phyloP scores from a whole-genome alignment of 73 alveolate genomes.

The Paramecium sexaurelia region DNA sequence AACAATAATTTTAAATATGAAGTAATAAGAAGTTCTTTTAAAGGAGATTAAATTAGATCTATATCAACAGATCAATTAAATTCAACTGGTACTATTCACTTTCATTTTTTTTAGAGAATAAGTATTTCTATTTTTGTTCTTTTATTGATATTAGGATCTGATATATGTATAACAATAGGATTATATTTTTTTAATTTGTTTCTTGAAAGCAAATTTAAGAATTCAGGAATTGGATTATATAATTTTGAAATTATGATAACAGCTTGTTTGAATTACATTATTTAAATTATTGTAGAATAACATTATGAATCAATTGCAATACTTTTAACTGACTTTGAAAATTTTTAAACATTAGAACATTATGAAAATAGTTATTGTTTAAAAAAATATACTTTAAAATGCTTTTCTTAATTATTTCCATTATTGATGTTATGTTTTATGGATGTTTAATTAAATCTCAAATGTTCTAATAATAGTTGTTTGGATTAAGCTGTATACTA shows the following conservation, averaged over 20 bases:
- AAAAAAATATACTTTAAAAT: neutral
- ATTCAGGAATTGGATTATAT: neutral
- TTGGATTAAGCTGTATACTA: neutral
- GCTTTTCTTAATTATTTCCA: neutral
- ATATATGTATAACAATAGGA: neutral
- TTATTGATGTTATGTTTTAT: neutral
- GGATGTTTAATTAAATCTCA: neutral
- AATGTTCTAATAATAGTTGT: neutral
- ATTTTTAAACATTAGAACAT: neutral
- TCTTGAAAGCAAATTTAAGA: neutral
- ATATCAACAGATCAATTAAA: conserved; percentile 19
- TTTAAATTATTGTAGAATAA: neutral
- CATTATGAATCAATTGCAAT: neutral
- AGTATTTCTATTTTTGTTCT: neutral
- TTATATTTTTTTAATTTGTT: neutral
- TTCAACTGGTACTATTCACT: neutral
- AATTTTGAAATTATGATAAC: neutral
- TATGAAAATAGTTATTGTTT: conserved; percentile 14
- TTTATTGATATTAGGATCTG: neutral
- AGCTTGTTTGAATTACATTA: neutral
- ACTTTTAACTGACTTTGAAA: neutral
- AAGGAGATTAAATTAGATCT: neutral
- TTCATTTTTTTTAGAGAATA: neutral
- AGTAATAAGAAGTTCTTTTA: neutral
- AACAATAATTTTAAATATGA: neutral